Percentiles rank a stretch among this genome's conserved stretches.
Conservation (phyloP, 2,329 filamentous ascomycete genomes). For the Magnaporthiopsis incrustans region DNA sequence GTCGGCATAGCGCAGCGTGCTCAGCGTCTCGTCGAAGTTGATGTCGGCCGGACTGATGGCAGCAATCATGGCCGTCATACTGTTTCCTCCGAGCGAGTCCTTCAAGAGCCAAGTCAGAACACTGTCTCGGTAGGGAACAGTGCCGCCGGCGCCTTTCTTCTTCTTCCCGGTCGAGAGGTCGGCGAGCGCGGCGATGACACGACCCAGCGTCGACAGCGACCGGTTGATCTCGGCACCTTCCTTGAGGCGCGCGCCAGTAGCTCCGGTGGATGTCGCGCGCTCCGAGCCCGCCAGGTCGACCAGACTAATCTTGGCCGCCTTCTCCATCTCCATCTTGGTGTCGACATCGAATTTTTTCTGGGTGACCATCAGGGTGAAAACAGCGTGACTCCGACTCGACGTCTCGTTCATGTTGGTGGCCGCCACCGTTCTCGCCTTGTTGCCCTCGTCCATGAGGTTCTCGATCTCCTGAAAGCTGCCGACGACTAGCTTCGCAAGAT, state of each 20-base stretch:
- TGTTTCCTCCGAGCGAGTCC: slow-evolving; percentile 92
- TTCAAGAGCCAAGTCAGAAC: slow-evolving; percentile 81
- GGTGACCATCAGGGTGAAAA: slow-evolving; percentile 96
- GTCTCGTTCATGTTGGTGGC: slow-evolving; percentile 99
- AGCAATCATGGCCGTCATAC: slow-evolving; percentile 98
- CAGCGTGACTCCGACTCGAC: slow-evolving; percentile 88
- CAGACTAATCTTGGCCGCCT: slow-evolving; percentile 84
- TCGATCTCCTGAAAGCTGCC: slow-evolving; percentile 81
- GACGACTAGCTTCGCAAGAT: slow-evolving; percentile 81
- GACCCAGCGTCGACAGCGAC: slow-evolving; percentile 87
- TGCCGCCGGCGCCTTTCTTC: slow-evolving; percentile 26
- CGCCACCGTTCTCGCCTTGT: slow-evolving; percentile 78
- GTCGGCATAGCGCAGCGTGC: slow-evolving; percentile 91
- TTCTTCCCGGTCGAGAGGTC: slow-evolving; percentile 52
- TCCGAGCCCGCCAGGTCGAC: slow-evolving; percentile 95
- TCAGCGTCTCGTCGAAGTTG: slow-evolving; percentile 86
- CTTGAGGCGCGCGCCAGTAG: slow-evolving; percentile 79
- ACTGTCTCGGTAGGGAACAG: slow-evolving; percentile 87
- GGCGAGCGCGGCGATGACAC: slow-evolving; percentile 88
- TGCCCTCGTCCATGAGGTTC: slow-evolving; percentile 83
- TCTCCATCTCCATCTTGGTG: slow-evolving; percentile 95
- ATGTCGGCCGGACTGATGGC: slow-evolving; percentile 83
- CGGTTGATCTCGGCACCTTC: slow-evolving; percentile 99
- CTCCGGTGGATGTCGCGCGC: slow-evolving; percentile 89
- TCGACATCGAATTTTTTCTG: slow-evolving; percentile 97